These are phyloP conservation scores for Spongospora subterranea DNA, from an alignment of 208 protist genomes.

Conservation along the genomic window DNA sequence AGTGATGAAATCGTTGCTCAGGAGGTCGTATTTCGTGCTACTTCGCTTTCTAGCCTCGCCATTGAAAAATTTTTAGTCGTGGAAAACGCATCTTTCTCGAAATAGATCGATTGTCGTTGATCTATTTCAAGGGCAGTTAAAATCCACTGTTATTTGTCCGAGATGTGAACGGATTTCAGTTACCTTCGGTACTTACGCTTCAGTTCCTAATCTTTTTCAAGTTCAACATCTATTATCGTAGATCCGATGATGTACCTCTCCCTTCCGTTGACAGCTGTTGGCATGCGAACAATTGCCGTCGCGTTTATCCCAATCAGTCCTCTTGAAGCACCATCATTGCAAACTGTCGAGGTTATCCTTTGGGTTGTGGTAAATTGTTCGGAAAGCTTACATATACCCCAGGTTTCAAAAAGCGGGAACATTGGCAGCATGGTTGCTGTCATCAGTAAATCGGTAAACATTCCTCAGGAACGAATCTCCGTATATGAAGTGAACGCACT, in stretches of 20 bases:
- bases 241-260: slow-evolving; percentile 17
- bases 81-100: slow-evolving; percentile 63
- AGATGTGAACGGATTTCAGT: slow-evolving; percentile 67
- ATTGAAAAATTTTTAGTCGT: slow-evolving; percentile 47
- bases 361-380: not conserved
- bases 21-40: not conserved
- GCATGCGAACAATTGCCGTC: not conserved
- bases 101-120: slow-evolving; percentile 73
- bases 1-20: slow-evolving; percentile 51
- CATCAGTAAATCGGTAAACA: not conserved
- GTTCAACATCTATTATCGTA: not conserved
- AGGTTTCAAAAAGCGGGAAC: not conserved
- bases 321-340: not conserved
- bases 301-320: not conserved
- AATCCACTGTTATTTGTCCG: slow-evolving; percentile 69
- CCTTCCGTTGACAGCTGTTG: not conserved
- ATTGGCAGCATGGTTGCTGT: not conserved
- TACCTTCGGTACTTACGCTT: slow-evolving; percentile 70
- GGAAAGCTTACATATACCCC: not conserved
- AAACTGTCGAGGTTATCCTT: not conserved
- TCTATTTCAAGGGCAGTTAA: slow-evolving; percentile 71
- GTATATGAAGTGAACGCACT: slow-evolving; percentile 3
- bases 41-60: not conserved
- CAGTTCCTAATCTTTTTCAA: not conserved
- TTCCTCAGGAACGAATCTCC: not conserved